phyloP scores from a whole-genome alignment of 805 yeast species.

The Lipomyces chichibuensis region DNA sequence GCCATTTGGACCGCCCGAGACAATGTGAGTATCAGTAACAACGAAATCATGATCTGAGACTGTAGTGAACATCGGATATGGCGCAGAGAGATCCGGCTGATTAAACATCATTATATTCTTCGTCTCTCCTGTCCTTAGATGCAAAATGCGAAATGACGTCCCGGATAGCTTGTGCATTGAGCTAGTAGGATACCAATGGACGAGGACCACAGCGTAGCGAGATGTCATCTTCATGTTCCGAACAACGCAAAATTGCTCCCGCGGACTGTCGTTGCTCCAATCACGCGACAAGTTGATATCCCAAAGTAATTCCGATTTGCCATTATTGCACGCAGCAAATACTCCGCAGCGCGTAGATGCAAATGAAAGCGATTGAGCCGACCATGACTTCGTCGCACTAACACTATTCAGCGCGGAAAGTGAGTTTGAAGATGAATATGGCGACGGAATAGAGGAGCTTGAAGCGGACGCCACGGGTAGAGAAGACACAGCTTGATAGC shows the following conservation, averaged over 20 bases:
- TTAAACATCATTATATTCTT: constrained; percentile 8
- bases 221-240: constrained; percentile 22
- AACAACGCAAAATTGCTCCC: constrained; percentile 23
- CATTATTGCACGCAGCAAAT: constrained; percentile 6
- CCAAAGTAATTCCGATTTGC: constrained; percentile 14
- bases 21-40: constrained; percentile 24
- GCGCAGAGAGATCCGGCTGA: background rate
- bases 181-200: constrained; percentile 26
- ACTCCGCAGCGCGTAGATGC: background rate
- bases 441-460: background rate
- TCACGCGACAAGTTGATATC: constrained; percentile 21
- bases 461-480: background rate
- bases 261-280: constrained; percentile 12
- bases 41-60: constrained; percentile 18
- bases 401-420: background rate
- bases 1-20: constrained; percentile 25
- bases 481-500: constrained; percentile 11
- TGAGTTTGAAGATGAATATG: background rate
- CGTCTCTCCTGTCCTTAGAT: constrained; percentile 18
- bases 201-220: constrained; percentile 19
- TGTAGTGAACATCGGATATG: constrained; percentile 13
- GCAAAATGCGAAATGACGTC: constrained; percentile 21
- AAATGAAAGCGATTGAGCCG: background rate
- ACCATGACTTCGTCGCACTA: background rate
- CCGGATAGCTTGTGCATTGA: constrained; percentile 27